Evolutionary conservation across 345 rosid species (phyloP).

Genomic region (Eucalyptus erythrocorys): DNA sequence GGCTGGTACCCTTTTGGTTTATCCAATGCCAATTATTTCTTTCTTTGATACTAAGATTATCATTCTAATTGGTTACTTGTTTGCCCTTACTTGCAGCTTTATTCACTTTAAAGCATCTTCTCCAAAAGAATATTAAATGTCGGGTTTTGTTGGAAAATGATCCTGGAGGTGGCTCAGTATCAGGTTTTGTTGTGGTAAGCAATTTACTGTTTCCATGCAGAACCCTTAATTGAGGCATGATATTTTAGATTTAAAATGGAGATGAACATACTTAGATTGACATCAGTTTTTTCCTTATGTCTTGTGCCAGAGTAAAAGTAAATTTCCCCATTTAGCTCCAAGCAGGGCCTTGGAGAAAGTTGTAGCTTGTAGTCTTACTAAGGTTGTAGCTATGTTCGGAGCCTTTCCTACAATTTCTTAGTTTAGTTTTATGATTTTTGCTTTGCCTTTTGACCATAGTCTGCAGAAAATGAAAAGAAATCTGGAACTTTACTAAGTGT

Average conservation of each 20-base stretch:
- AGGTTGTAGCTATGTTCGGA: background rate
- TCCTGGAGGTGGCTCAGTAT: too few species aligned
- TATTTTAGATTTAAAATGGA: background rate
- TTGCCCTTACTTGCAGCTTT: slow-evolving; percentile 33
- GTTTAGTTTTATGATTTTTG: background rate
- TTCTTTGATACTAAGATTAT: background rate
- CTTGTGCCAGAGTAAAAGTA: background rate
- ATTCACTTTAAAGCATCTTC: slow-evolving; percentile 70
- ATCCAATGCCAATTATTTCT: background rate
- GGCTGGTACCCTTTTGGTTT: slow-evolving; percentile 39
- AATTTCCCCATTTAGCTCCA: background rate
- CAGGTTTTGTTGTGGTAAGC: slow-evolving; percentile 76
- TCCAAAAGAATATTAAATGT: slow-evolving; percentile 76
- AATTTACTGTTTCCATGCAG: background rate
- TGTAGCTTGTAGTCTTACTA: background rate
- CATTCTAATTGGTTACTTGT: background rate
- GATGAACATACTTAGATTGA: background rate
- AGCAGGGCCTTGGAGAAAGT: background rate
- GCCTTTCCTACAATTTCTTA: background rate
- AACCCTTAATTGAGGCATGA: background rate
- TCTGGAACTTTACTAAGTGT: background rate
- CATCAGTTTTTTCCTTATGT: background rate
- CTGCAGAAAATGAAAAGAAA: background rate
- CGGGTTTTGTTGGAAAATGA: slow-evolving; percentile 85
- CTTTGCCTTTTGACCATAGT: background rate